Base-by-base conservation (phyloP, 139 green algal genomes). In the Yamagishiella unicocca region DNA sequence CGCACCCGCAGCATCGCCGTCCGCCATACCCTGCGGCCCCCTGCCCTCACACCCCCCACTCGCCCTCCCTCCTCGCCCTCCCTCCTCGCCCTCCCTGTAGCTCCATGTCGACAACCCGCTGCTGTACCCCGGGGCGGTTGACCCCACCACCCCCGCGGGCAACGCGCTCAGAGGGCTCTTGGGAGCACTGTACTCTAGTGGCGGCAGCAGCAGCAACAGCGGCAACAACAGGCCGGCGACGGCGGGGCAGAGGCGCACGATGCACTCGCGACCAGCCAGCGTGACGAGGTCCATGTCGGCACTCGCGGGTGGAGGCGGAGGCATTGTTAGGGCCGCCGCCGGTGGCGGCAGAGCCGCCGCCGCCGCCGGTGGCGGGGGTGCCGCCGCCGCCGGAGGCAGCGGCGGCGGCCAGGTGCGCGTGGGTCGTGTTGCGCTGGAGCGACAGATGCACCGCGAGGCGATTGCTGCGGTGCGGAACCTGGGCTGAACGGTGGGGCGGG, bases 391-490 rank as follows among this genome's bases (percentile, higher is more conserved):
- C 73, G 73, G 73, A 21, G 73, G 45, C 46, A 12, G 43, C 25
- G 27, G 17, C 46, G 73, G 27, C 7, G 43, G 43, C 4, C 9
- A 38, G 3, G 37, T 45, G 27, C 73, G 73, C 9, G 73, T 81
- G 27, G 73, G 73, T 9, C 73, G 73, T 27, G 73, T 45, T 5
- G 73, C 73, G 21, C 25, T 64, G 43, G 73, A 81, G 73, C 73
- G 73, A 10, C 45, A 64, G 10, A 81, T 81, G 29, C 43, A 33
- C 21, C n/a, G 73, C 43, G 73, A 81, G 43, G 73, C 64, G 43
- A 66, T 81, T 24, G 43, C 73, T 29, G 73, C 73, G 3, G 73
- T 81, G n/a, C 73, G 73, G 73, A 7, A 45, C 43, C 45, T 81
- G 45, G 40, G n/a, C 45, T 81, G 46, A 81, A n/a, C n/a, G n/a